Evolutionary conservation across 1,139 yeast genomes (phyloP).

Genomic region (Hemisphaericaspora lyxosophila): DNA sequence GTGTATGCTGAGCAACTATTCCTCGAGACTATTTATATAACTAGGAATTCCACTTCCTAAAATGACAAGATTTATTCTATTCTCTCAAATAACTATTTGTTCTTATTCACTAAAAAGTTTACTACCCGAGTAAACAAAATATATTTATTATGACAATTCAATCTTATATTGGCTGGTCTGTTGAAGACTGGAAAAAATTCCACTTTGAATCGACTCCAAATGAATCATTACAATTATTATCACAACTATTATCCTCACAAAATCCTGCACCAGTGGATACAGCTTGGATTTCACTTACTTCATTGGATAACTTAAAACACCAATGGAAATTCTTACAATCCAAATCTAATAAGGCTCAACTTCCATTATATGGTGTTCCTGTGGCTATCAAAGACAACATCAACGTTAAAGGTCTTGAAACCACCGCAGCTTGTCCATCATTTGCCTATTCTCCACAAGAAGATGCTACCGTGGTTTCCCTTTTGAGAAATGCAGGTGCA

Average conservation of each 20-base stretch:
- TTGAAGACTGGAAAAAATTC: conserved; percentile 65
- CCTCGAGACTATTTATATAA: too few relatives aligned
- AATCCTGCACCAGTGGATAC: conserved; percentile 56
- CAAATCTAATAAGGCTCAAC: conserved; percentile 46
- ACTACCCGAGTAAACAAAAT: too few relatives aligned
- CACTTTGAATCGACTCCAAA: conserved; percentile 64
- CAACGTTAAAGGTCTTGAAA: conserved; percentile 75
- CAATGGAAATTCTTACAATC: conserved; percentile 82
- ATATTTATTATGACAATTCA: too few relatives aligned
- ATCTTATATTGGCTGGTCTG: conserved; percentile 38
- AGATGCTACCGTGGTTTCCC: conserved; percentile 73
- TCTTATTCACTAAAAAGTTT: too few relatives aligned
- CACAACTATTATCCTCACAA: conserved; percentile 49
- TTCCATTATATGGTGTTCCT: conserved; percentile 88
- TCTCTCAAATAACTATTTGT: too few relatives aligned
- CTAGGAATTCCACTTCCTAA: too few relatives aligned
- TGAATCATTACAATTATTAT: conserved; percentile 54
- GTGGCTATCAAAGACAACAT: conserved; percentile 93
- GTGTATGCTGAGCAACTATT: too few relatives aligned
- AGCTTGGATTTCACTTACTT: conserved; percentile 85
- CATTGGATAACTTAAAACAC: conserved; percentile 57
- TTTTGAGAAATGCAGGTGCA: conserved; percentile 82
- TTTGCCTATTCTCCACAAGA: conserved; percentile 62
- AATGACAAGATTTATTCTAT: background rate
- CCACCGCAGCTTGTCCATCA: conserved; percentile 96